Evolutionary conservation across 768 basidiomycete genomes (phyloP).

Genomic region (Cubamyces lactineus): DNA sequence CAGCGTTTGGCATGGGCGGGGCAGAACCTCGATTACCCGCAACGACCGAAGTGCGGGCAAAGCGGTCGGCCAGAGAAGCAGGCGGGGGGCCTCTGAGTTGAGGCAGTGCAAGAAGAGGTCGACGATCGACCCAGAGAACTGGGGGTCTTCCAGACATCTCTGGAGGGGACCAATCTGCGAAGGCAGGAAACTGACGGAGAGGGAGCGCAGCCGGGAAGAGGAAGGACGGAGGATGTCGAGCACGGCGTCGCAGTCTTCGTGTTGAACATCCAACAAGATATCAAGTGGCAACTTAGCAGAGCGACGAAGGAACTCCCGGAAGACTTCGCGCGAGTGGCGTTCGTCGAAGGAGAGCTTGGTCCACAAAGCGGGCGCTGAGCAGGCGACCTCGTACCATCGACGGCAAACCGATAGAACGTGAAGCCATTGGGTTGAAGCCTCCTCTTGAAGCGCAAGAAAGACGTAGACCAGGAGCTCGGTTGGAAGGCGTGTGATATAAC

Average conservation of each 20-base stretch:
- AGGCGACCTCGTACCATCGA: conserved; percentile 6
- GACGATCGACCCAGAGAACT: neutral
- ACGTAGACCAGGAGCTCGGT: conserved; percentile 6
- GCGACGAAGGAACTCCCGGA: neutral
- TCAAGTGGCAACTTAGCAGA: neutral
- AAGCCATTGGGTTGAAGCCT: neutral
- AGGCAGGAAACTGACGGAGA: neutral
- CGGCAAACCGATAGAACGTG: conserved; percentile 5
- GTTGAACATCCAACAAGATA: neutral
- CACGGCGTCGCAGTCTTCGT: neutral
- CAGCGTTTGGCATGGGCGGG: neutral
- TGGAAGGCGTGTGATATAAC: neutral
- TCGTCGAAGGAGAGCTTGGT: neutral
- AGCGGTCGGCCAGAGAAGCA: neutral
- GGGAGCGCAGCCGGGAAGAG: neutral
- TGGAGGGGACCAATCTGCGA: neutral
- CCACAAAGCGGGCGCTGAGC: neutral
- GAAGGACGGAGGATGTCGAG: neutral
- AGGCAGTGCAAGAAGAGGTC: conserved; percentile 2
- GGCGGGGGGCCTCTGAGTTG: neutral
- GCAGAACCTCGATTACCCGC: conserved; percentile 4
- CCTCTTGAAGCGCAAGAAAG: neutral
- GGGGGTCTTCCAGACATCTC: neutral
- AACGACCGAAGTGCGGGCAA: neutral
- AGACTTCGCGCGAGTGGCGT: neutral